Evolutionary conservation across 75 land plant genomes (phyloP), one percentile per base, ranked within the genome.

Genomic region (Cryptomeria japonica): DNA sequence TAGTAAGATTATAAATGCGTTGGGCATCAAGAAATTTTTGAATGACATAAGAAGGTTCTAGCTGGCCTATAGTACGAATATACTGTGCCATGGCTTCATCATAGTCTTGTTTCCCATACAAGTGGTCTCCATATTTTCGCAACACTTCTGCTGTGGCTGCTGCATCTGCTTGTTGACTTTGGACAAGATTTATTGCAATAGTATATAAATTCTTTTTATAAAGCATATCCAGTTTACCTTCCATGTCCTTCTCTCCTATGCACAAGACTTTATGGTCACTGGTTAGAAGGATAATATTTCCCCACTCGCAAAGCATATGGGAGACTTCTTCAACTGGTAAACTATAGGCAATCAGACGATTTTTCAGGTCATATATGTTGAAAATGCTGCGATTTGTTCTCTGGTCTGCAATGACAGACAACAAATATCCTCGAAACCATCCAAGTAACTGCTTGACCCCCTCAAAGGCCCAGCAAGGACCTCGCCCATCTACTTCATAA

Each of bases 391-490:
- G 95, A 88, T 87, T 85, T 78, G 90, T 89, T 84, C 91, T 93
- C 86, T 90, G 95, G 87, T 95, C 99, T 84, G 93, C 89, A 88
- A 95, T 92, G 72, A 98, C 96, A 91, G 92, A 94, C 36, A 98
- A 80, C 31, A 98, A 93, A 85, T 98, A 98, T 37, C 99, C 97
- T 75, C 99, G 97, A 90, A 98, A 98, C 99, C 99, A 98, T 38
- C 97, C 95, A 75, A 97, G 77, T 83, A 93, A 94, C 78, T 91
- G 92, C 88, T 98, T 98, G 85, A 96, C 96, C 68, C 99, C 99
- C 85, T 98, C 99, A 95, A 98, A 98, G 76, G 99, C 99, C 99
- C 99, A 97, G 88, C 99, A 98, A 86, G 99, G 99, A 86, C 99
- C 99, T 84, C 99, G 93, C 25, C 99, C 99, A 91, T 98, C 99